Base-by-base conservation (phyloP, 306 rosid genomes). In the Glycine soja region DNA sequence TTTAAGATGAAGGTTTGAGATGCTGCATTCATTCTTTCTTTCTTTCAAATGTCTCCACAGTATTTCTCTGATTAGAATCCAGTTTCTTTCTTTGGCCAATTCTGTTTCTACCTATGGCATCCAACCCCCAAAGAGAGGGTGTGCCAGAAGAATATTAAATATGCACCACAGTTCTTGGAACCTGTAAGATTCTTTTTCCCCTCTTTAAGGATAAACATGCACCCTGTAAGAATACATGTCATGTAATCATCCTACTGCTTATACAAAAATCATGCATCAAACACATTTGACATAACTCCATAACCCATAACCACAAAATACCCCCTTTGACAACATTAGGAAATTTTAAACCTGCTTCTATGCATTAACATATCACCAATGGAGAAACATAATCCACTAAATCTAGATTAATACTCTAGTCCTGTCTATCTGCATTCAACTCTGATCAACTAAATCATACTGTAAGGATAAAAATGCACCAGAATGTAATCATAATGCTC, bases 21-120 rank as follows among this genome's bases (percentile, higher is more conserved):
- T 43, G 86, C 47, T 14, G 87, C 57, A 64, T 82, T 87, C 95
- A 93, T 93, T 79, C 4, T 24, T 24, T 24, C 89, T 58, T 58
- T 79, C 47, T 71, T 72, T 40, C 68, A 73, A 80, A 64, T 74
- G 63, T 67, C 54, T 56, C 77, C 77, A 24, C 68, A 34, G 65
- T 63, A 63, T 40, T 63, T 59, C 71, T 80, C 74, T 56, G 52
- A 57, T 58, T 19, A 74, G 74, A 80, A 51, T 79, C 79, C 51
- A 54, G 13, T 56, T 2, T 53, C 54, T 36, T 40, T 52, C 51
- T 65, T 19, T 13, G 80, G 56, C 48, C 70, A 72, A 72, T 52
- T 54, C 70, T 42, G 70, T 77, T 62, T 72, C 80, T 64, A 53
- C 48, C 24, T 16, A 24, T 40, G 64, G 51, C 53, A 74, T 16